A percentile compares a stretch with the other conserved stretches of the same genome.
Conservation (phyloP, 169 alveolate genomes). For the Theileria parva region DNA sequence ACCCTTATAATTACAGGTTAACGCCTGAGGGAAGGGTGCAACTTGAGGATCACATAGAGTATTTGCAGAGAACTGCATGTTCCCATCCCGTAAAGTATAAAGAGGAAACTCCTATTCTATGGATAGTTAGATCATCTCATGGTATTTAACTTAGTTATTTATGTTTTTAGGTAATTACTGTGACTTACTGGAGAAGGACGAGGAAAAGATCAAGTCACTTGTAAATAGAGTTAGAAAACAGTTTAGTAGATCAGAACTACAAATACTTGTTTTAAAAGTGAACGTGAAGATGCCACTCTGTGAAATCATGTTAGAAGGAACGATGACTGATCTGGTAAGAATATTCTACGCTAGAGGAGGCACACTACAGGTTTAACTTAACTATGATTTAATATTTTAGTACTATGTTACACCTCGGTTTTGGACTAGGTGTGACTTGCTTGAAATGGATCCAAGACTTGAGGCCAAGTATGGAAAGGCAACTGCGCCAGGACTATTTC, state of each 20-base stretch:
- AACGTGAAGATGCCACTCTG: constrained; percentile 74
- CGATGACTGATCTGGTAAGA: constrained; percentile 67
- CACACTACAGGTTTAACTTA: constrained; percentile 63
- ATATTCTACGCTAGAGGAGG: constrained; percentile 77
- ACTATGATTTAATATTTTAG: not conserved
- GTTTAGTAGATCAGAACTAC: constrained; percentile 40
- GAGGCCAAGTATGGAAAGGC: constrained; percentile 72
- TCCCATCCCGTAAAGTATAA: constrained; percentile 48
- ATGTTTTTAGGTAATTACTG: constrained; percentile 70
- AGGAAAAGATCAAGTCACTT: constrained; percentile 56
- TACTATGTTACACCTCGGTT: constrained; percentile 62
- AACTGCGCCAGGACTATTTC: constrained; percentile 74
- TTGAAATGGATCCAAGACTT: constrained; percentile 72
- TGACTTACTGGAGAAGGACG: constrained; percentile 67
- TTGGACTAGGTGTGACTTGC: constrained; percentile 66
- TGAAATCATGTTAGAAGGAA: constrained; percentile 70
- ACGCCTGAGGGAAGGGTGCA: constrained; percentile 60
- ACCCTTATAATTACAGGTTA: constrained; percentile 47
- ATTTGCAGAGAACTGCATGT: constrained; percentile 44
- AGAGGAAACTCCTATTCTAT: constrained; percentile 38
- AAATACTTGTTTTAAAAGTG: constrained; percentile 54
- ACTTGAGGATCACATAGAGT: constrained; percentile 57
- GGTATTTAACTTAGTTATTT: constrained; percentile 7
- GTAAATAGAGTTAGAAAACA: constrained; percentile 57
- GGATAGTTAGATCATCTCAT: constrained; percentile 55